phyloP scores from a whole-genome alignment of 192 early-diverging fungal genomes.

The Chytriomyces hyalinus region DNA sequence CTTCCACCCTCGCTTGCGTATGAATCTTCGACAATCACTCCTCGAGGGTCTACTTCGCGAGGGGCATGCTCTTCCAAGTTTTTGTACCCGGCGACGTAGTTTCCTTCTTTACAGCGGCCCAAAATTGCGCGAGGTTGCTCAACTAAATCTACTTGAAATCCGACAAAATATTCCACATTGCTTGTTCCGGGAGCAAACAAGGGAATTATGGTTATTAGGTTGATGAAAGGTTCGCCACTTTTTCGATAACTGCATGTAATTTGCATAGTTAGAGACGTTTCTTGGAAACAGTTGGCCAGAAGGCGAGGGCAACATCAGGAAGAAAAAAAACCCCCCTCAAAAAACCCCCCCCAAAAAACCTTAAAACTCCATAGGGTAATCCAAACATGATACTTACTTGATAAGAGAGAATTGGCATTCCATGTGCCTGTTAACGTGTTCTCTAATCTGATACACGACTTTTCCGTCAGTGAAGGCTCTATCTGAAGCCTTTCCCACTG shows the following conservation, averaged over 20 bases:
- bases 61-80: slow-evolving; percentile 19
- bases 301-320: background rate
- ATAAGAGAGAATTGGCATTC: slow-evolving; percentile 72
- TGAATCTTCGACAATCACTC: background rate
- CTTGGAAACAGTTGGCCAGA: background rate
- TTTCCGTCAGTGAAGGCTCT: slow-evolving; percentile 26
- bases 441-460: slow-evolving; percentile 61
- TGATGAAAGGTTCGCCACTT: slow-evolving; percentile 73
- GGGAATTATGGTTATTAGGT: slow-evolving; percentile 70
- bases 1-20: background rate
- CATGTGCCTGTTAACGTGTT: slow-evolving; percentile 52
- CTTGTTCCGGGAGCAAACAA: slow-evolving; percentile 50
- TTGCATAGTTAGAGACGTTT: slow-evolving; percentile 1
- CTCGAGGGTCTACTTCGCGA: slow-evolving; percentile 7
- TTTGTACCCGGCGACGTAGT: slow-evolving; percentile 39
- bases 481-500: slow-evolving; percentile 19
- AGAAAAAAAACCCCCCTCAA: too few relatives aligned
- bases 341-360: too few relatives aligned
- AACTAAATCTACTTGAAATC: slow-evolving; percentile 68
- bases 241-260: slow-evolving; percentile 55
- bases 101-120: slow-evolving; percentile 61
- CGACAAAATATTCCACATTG: slow-evolving; percentile 69
- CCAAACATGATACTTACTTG: slow-evolving; percentile 39
- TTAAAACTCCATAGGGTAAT: too few relatives aligned
- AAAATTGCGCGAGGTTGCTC: slow-evolving; percentile 73